Percentiles rank a stretch among this genome's conserved stretches.
These are phyloP conservation scores for Epichloe typhina DNA, from an alignment of 2,329 filamentous ascomycete genomes.

Conservation along the genomic window DNA sequence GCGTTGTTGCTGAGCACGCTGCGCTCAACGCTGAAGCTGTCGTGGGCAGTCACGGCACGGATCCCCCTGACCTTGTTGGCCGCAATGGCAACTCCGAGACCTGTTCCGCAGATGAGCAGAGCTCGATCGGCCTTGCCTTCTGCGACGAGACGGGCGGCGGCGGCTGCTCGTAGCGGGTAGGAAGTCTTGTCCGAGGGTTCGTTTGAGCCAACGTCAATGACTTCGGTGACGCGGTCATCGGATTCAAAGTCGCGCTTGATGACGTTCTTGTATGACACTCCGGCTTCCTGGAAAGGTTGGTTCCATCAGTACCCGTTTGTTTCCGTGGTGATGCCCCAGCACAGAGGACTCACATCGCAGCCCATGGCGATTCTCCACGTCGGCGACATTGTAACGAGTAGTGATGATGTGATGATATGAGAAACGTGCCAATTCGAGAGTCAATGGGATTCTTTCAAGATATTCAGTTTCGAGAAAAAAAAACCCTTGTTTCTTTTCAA, in stretches of 20 bases:
- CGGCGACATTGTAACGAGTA: constrained; percentile 25
- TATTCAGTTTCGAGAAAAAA: no score
- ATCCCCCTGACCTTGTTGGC: constrained; percentile 86
- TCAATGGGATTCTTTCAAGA: no score
- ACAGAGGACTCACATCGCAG: constrained; percentile 34
- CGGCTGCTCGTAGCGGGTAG: constrained; percentile 67
- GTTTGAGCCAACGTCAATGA: constrained; percentile 64
- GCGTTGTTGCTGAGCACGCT: constrained; percentile 74
- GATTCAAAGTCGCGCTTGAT: constrained; percentile 61
- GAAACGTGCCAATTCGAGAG: not conserved
- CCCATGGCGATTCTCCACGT: constrained; percentile 40
- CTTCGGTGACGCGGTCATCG: constrained; percentile 50
- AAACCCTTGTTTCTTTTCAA: no score
- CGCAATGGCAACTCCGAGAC: constrained; percentile 74
- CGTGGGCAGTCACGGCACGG: constrained; percentile 78
- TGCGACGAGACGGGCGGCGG: constrained; percentile 51
- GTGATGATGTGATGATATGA: not conserved
- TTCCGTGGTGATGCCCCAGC: not conserved
- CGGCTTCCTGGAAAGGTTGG: constrained; percentile 42
- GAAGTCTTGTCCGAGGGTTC: constrained; percentile 59
- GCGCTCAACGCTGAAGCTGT: constrained; percentile 72
- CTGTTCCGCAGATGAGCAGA: constrained; percentile 73
- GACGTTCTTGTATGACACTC: constrained; percentile 63
- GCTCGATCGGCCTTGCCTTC: constrained; percentile 60
- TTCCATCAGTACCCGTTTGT: not conserved